Evolutionary conservation across 2,329 filamentous ascomycete species (phyloP).

Genomic region (Xylaria polymorpha): DNA sequence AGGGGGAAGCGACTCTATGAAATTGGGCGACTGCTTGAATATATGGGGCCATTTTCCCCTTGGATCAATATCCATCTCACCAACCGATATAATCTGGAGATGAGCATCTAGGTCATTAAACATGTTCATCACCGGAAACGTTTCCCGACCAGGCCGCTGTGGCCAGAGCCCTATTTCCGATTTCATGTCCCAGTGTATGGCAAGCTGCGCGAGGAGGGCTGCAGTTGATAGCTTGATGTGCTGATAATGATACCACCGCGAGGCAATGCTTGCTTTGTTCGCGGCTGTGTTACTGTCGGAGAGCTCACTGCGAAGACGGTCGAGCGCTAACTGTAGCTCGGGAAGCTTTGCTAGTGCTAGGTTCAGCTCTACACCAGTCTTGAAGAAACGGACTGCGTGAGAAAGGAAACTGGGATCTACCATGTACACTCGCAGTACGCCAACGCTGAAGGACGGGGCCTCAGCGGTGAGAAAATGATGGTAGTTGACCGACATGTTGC

Average conservation of each 20-base stretch:
- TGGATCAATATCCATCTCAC: neutral
- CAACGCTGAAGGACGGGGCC: neutral
- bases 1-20: neutral
- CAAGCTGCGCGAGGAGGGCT: slow-evolving; percentile 29
- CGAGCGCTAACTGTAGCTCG: neutral
- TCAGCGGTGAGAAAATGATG: slow-evolving; percentile 33
- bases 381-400: slow-evolving; percentile 32
- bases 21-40: neutral
- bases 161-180: slow-evolving; percentile 12
- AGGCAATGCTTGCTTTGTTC: neutral
- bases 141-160: slow-evolving; percentile 28
- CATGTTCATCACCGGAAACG: slow-evolving; percentile 8
- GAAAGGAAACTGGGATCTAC: slow-evolving; percentile 14
- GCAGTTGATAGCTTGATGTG: neutral
- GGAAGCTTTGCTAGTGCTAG: slow-evolving; percentile 17
- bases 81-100: neutral
- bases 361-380: slow-evolving; percentile 34
- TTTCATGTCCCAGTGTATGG: slow-evolving; percentile 34
- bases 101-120: neutral
- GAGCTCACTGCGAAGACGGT: neutral
- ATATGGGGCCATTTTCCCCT: neutral
- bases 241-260: neutral
- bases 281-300: neutral
- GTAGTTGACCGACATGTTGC: slow-evolving; percentile 22
- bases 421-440: neutral